Evolutionary conservation across 371 early-diverging fungal genomes (phyloP), one percentile per base, ranked within the genome.

Genomic region (Mortierella sp.): DNA sequence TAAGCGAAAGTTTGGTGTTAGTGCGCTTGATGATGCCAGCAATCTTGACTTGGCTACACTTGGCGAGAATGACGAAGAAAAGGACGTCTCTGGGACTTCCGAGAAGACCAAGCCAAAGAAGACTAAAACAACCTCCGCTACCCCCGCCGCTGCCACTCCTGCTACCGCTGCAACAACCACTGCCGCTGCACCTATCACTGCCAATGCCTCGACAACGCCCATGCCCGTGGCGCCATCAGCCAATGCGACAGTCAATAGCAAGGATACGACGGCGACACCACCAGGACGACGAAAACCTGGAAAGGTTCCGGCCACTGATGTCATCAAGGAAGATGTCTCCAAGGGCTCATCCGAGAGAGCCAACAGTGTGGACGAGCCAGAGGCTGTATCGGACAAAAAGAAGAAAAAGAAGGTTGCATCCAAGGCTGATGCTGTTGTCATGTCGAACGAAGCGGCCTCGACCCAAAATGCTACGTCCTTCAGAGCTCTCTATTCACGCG

Each of bases 1-100:
- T 61, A 88, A 90, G 47, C 83, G 88, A 18, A 89, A 87, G 58
- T 86, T 81, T 67, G 89, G 89, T 3, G 82, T 87, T n/a, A 85
- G 87, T 66, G 87, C 84, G 0, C 83, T 88, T 49, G 81, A 86
- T 54, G 88, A 87, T 71, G 83, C 85, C 28, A 65, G 71, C 14
- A 78, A 67, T 4, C 42, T 64, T 19, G 62, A 58, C n/a, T 4
- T 30, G 7, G 19, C 23, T 3, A 26, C 49, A 3, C 31, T 60
- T 7, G 63, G 24, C 21, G 65, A 76, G 45, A 58, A 43, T 0
- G 45, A 28, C 10, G 62, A 66, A 14, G 61, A 58, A 9, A 72
- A 72, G 58, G 72, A 72, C 4, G 21, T 58, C 9, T n/a, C 21
- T 28, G 34, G 27, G 5, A 12, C 34, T 12, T 43, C 27, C 0